Evolutionary conservation across 2,329 filamentous ascomycete species (phyloP), one percentile per base, ranked within the genome.

Genomic region (Ceratocystis variospora): DNA sequence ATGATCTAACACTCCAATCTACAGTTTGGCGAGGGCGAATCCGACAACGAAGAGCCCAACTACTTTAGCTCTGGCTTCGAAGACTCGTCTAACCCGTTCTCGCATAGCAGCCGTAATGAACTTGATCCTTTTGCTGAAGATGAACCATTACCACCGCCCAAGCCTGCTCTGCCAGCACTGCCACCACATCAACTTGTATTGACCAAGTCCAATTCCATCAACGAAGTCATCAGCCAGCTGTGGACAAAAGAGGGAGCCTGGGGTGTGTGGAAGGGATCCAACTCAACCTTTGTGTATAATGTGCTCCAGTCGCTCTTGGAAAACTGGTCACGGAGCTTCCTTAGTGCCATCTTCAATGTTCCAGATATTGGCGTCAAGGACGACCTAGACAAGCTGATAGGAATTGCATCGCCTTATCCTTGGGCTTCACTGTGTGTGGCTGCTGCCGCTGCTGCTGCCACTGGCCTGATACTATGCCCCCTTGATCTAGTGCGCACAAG

Each of bases 231-330:
- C 68, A 86, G 87, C 5, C 88, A 95, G 73, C 78, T 97, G 22
- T 97, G 94, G 89, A 82, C 87, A 61, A 93, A 88, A 71, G 93
- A 96, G 73, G 90, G 91, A 45, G 87, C 87, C 0, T 92, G 91
- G 81, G 94, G 94, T 3, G 86, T 96, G 4, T 99, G 93, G 92
- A 96, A 96, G 75, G 86, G 87, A 7, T 90, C 91, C 46, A 97
- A 97, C 73, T 85, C 89, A 15, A 95, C 91, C 0, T 99, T 97
- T 72, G 80, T 97, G 62, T 96, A 97, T 76, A 89, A 87, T 0
- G 84, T 96, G 61, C 80, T 97, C 19, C 84, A 92, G 69, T 90
- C 90, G 10, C 87, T 95, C 6, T 78, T 96, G 37, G 94, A 97
- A 74, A 92, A 90, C 71, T 99, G 95, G 86, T 89, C 92, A 8